These are phyloP conservation scores for Aureobasidium sp. DNA, from an alignment of 2,329 filamentous ascomycete genomes.

Conservation along the genomic window DNA sequence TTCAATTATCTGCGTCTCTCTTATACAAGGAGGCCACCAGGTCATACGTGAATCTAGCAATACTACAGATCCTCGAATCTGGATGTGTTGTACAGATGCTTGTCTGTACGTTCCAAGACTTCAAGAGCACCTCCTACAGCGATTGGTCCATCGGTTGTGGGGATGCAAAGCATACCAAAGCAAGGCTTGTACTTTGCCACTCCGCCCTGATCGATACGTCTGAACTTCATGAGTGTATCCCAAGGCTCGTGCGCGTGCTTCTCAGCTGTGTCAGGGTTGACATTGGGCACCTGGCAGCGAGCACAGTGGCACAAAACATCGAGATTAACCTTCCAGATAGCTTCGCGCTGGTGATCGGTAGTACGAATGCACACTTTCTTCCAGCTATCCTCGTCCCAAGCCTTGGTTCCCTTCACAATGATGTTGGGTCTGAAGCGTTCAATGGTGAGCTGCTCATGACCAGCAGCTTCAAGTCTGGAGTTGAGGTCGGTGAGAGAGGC, in stretches of 20 bases:
- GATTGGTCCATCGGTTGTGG: conserved; percentile 47
- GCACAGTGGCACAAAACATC: conserved; percentile 55
- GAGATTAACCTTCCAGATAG: conserved; percentile 37
- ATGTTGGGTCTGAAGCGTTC: conserved; percentile 61
- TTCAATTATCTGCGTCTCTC: neutral
- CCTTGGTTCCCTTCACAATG: conserved; percentile 47
- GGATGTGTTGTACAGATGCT: conserved; percentile 46
- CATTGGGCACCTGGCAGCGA: conserved; percentile 57
- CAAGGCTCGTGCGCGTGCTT: conserved; percentile 55
- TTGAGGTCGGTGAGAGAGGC: conserved; percentile 54
- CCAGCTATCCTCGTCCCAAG: conserved; percentile 60
- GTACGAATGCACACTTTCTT: conserved; percentile 47
- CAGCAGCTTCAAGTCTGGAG: conserved; percentile 36
- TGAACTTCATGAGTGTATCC: conserved; percentile 55
- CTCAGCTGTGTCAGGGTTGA: conserved; percentile 54
- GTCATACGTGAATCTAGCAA: neutral
- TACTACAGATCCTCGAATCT: conserved; percentile 28
- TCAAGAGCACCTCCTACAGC: conserved; percentile 53
- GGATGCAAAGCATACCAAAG: conserved; percentile 60
- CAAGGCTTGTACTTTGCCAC: conserved; percentile 57
- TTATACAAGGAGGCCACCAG: neutral
- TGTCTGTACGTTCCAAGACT: conserved; percentile 49
- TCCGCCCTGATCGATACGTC: conserved; percentile 53
- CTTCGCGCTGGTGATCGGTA: conserved; percentile 25
- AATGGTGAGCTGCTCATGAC: conserved; percentile 46